Conservation (phyloP, 108 stramenopile species). For the Nitzschia sp. region DNA sequence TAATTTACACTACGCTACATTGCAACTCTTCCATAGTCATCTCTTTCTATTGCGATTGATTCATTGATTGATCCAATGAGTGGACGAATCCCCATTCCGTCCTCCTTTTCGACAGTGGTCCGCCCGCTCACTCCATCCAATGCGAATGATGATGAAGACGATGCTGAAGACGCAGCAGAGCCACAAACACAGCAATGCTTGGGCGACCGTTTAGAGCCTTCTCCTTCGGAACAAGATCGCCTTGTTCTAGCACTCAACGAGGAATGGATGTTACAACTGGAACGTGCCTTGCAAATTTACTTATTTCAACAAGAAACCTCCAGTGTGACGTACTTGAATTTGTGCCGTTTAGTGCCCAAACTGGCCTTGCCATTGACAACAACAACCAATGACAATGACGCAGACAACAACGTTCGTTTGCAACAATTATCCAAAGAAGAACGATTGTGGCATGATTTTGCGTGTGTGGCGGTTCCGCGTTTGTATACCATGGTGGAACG, state of each 20-base stretch:
- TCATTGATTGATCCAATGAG: too few relatives aligned
- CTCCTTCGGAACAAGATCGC: too few relatives aligned
- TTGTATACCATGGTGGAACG: conserved; percentile 10
- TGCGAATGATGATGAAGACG: too few relatives aligned
- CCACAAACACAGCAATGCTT: too few relatives aligned
- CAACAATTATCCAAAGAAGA: conserved; percentile 5
- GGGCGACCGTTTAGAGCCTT: too few relatives aligned
- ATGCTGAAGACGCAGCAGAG: too few relatives aligned
- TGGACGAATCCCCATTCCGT: too few relatives aligned
- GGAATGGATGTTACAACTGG: conserved; percentile 18
- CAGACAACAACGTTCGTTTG: neutral
- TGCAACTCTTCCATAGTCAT: too few relatives aligned
- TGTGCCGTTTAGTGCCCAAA: conserved; percentile 19
- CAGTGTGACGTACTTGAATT: conserved; percentile 16
- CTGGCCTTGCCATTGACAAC: neutral
- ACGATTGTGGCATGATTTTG: conserved; percentile 36
- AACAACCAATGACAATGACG: neutral
- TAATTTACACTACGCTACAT: too few relatives aligned
- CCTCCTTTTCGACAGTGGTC: too few relatives aligned
- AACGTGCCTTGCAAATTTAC: conserved; percentile 22
- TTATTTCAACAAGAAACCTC: conserved; percentile 4
- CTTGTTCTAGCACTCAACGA: conserved; percentile 1
- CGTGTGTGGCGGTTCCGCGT: conserved; percentile 10
- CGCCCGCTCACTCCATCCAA: too few relatives aligned
- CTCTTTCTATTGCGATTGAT: too few relatives aligned